Evolutionary conservation across 495 filamentous ascomycete genomes (phyloP).

Genomic region (Aspergillus nanangensis): DNA sequence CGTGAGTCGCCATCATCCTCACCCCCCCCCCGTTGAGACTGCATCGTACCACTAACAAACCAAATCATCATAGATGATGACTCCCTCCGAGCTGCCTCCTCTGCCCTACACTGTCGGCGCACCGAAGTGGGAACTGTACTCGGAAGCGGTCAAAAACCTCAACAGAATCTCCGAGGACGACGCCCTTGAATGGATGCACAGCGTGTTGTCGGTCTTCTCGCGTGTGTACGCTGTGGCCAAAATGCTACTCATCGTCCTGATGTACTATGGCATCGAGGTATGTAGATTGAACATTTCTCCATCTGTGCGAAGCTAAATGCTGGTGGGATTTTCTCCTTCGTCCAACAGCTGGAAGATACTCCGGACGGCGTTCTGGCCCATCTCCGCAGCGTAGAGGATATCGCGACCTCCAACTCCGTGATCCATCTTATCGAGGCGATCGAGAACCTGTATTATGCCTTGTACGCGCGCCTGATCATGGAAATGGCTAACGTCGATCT

Average conservation of each 20-base stretch:
- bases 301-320: not conserved
- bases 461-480: slow-evolving; percentile 32
- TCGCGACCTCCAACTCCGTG: slow-evolving; percentile 20
- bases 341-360: slow-evolving; percentile 22
- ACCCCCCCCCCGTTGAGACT: too few species aligned
- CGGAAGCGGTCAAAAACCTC: slow-evolving; percentile 12
- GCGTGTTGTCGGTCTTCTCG: slow-evolving; percentile 22
- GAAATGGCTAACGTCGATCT: slow-evolving; percentile 37
- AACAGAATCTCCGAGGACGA: slow-evolving; percentile 14
- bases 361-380: slow-evolving; percentile 23
- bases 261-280: slow-evolving; percentile 34
- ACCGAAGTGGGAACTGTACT: slow-evolving; percentile 30
- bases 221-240: slow-evolving; percentile 36
- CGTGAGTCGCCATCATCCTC: slow-evolving; percentile 8
- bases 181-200: slow-evolving; percentile 13
- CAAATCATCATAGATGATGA: too few species aligned
- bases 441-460: slow-evolving; percentile 32
- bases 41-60: too few species aligned
- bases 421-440: slow-evolving; percentile 23
- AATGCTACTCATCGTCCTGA: slow-evolving; percentile 26
- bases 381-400: slow-evolving; percentile 23
- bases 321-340: not conserved
- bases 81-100: slow-evolving; percentile 16
- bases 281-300: not conserved
- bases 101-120: slow-evolving; percentile 29